A percentile compares a stretch with the other conserved stretches of the same genome.
Conservation (phyloP, 2,329 filamentous ascomycete genomes). For the Lachnellula willkommii region DNA sequence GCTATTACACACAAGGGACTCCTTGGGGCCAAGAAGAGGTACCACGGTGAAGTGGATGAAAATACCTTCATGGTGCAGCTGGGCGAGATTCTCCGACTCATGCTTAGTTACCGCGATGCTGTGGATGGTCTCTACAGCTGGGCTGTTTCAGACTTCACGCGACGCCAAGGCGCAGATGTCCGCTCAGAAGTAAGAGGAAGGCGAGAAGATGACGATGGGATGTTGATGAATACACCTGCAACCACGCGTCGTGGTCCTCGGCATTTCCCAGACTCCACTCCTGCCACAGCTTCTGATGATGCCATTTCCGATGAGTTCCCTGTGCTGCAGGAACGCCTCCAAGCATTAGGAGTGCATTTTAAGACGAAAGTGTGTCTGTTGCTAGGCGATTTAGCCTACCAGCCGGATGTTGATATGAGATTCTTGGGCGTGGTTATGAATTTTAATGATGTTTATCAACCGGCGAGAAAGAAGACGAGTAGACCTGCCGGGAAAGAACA, state of each 20-base stretch:
- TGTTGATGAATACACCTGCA: constrained; percentile 23
- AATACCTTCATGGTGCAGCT: constrained; percentile 86
- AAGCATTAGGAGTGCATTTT: constrained; percentile 70
- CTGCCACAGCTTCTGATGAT: constrained; percentile 27
- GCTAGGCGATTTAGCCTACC: constrained; percentile 84
- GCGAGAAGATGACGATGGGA: constrained; percentile 29
- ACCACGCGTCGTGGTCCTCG: constrained; percentile 27
- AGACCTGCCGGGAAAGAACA: constrained; percentile 13
- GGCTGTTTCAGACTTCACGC: constrained; percentile 89
- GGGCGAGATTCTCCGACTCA: constrained; percentile 85
- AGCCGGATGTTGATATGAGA: constrained; percentile 90
- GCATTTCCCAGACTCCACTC: constrained; percentile 26
- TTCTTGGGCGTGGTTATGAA: constrained; percentile 98
- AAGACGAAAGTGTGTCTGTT: constrained; percentile 70
- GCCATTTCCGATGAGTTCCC: constrained; percentile 58
- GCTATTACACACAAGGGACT: constrained; percentile 95
- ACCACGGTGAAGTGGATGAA: constrained; percentile 41
- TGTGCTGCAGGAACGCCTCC: constrained; percentile 67
- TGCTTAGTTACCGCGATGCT: constrained; percentile 89
- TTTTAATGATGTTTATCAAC: constrained; percentile 94
- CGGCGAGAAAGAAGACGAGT: constrained; percentile 52
- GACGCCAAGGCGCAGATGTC: constrained; percentile 77
- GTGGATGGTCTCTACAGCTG: constrained; percentile 94
- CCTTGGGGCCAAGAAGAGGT: constrained; percentile 62
- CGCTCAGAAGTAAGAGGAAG: constrained; percentile 52